Evolutionary conservation across 2,329 filamentous ascomycete genomes (phyloP).

Genomic region (Talaromyces sp.): DNA sequence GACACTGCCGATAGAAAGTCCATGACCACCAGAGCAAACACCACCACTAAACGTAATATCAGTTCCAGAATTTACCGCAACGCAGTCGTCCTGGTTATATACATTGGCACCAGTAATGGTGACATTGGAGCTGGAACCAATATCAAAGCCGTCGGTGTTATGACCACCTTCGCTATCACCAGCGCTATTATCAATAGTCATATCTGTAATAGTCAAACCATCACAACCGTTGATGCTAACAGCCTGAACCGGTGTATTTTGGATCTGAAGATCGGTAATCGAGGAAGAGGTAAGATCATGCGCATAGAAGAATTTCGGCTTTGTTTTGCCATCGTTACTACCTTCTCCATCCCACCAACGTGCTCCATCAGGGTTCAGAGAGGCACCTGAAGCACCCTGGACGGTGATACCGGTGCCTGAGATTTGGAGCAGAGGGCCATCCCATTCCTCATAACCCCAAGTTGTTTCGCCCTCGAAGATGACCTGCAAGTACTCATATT

Average conservation of each 20-base stretch:
- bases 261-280: constrained; percentile 27
- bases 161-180: constrained; percentile 45
- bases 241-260: constrained; percentile 32
- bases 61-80: constrained; percentile 52
- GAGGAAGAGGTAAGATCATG: constrained; percentile 26
- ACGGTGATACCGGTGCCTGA: constrained; percentile 55
- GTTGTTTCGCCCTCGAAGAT: constrained; percentile 62
- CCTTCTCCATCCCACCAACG: constrained; percentile 61
- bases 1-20: constrained; percentile 30
- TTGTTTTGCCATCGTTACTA: constrained; percentile 53
- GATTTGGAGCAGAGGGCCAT: constrained; percentile 59
- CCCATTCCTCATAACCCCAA: constrained; percentile 64
- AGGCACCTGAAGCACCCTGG: constrained; percentile 47
- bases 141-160: constrained; percentile 60
- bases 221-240: constrained; percentile 40
- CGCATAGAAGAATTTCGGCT: constrained; percentile 61
- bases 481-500: constrained; percentile 31
- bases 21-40: constrained; percentile 38
- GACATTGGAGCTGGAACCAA: constrained; percentile 47
- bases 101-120: constrained; percentile 51
- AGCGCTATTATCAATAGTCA: constrained; percentile 56
- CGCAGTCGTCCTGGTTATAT: constrained; percentile 60
- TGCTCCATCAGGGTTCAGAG: constrained; percentile 54
- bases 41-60: constrained; percentile 38
- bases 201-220: constrained; percentile 46